These are phyloP conservation scores for Setaria viridis DNA, from an alignment of 202 grass and related monocot genomes.

Conservation along the genomic window DNA sequence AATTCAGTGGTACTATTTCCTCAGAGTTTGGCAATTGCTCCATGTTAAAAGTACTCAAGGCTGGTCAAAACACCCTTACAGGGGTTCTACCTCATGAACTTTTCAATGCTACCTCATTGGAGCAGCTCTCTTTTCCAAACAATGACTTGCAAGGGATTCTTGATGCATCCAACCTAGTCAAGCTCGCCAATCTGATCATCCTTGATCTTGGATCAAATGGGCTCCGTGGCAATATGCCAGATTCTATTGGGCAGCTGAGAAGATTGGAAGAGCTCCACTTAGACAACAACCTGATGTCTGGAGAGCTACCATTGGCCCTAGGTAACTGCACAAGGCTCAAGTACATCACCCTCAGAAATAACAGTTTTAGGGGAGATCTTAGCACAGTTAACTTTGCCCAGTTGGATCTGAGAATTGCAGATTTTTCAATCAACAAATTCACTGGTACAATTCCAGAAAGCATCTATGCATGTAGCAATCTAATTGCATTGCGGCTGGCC, in stretches of 20 bases:
- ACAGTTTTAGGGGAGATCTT: constrained; percentile 60
- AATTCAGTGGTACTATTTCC: constrained; percentile 54
- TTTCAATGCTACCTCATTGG: constrained; percentile 51
- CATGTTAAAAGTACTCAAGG: constrained; percentile 53
- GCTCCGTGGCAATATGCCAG: constrained; percentile 53
- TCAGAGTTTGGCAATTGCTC: constrained; percentile 64
- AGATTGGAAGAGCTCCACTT: constrained; percentile 51
- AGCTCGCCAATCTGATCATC: constrained; percentile 47
- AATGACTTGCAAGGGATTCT: constrained; percentile 61
- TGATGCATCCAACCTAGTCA: constrained; percentile 53
- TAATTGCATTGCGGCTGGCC: constrained; percentile 63
- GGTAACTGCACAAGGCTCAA: constrained; percentile 63
- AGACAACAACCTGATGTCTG: constrained; percentile 57
- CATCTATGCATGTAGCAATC: constrained; percentile 70
- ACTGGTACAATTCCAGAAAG: constrained; percentile 64
- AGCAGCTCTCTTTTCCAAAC: constrained; percentile 53
- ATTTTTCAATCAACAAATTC: constrained; percentile 68
- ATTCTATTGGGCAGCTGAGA: constrained; percentile 59
- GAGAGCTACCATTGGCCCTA: constrained; percentile 53
- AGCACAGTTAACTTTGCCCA: constrained; percentile 58
- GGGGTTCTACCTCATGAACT: constrained; percentile 59
- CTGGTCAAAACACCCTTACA: constrained; percentile 53
- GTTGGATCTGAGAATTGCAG: constrained; percentile 50
- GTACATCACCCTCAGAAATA: constrained; percentile 68
- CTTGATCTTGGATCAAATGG: constrained; percentile 62